A percentile compares a stretch with the other conserved stretches of the same genome.
phyloP scores from a whole-genome alignment of 192 early-diverging fungal genomes.

The Coemansia aciculifera region DNA sequence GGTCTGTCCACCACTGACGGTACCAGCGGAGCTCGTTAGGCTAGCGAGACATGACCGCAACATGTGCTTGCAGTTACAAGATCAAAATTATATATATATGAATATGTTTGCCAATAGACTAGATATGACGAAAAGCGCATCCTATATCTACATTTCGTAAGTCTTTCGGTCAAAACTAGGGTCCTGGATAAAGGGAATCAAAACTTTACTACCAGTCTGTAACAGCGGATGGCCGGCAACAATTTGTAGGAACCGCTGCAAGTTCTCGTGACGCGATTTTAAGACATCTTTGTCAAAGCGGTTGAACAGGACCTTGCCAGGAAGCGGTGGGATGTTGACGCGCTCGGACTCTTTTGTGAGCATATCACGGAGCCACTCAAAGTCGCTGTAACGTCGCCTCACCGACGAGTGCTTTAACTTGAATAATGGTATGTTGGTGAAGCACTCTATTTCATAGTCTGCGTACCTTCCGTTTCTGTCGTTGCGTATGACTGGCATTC shows the following conservation, averaged over 20 bases:
- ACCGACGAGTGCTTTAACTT: slow-evolving; percentile 81
- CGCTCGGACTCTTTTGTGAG: slow-evolving; percentile 86
- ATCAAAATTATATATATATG: slow-evolving; percentile 2
- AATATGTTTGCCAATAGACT: neutral
- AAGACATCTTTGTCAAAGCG: slow-evolving; percentile 95
- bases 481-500: slow-evolving; percentile 78
- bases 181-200: slow-evolving; percentile 93
- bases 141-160: slow-evolving; percentile 48
- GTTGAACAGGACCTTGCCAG: slow-evolving; percentile 96
- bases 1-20: neutral
- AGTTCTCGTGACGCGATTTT: slow-evolving; percentile 81
- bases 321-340: slow-evolving; percentile 94
- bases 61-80: neutral
- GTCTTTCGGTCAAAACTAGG: slow-evolving; percentile 79
- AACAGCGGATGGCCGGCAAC: slow-evolving; percentile 94
- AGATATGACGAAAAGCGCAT: neutral
- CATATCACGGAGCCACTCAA: slow-evolving; percentile 97
- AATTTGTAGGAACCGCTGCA: slow-evolving; percentile 96
- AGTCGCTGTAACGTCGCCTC: slow-evolving; percentile 93
- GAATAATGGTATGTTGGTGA: slow-evolving; percentile 97
- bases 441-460: slow-evolving; percentile 94
- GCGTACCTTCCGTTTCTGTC: slow-evolving; percentile 87
- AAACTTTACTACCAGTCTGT: slow-evolving; percentile 94
- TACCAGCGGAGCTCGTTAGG: too few species aligned
- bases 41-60: neutral